These are phyloP conservation scores for Talaromyces wortmannii DNA, from an alignment of 495 filamentous ascomycete species.

Conservation along the genomic window DNA sequence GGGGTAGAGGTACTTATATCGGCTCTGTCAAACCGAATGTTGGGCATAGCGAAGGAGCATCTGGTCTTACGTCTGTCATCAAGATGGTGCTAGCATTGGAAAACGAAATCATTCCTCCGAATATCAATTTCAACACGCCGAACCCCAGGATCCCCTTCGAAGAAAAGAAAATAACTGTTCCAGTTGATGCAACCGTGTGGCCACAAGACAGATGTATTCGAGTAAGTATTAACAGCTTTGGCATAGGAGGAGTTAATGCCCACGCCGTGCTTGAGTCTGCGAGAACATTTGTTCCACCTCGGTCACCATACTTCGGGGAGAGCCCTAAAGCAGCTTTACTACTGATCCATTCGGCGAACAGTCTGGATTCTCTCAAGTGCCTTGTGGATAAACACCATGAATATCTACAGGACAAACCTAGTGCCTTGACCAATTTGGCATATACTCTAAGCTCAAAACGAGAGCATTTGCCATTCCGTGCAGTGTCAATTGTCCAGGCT, in stretches of 20 bases:
- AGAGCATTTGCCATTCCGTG: constrained; percentile 10
- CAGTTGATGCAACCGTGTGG: constrained; percentile 12
- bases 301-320: background rate
- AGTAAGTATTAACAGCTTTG: constrained; percentile 27
- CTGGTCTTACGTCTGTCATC: constrained; percentile 26
- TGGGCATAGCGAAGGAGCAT: constrained; percentile 31
- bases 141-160: constrained; percentile 17
- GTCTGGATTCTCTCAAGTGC: background rate
- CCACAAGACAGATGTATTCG: constrained; percentile 10
- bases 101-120: constrained; percentile 24
- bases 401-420: background rate
- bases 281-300: too few relatives aligned
- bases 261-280: constrained; percentile 17
- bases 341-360: constrained; percentile 7
- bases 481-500: background rate
- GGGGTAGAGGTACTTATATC: constrained; percentile 13
- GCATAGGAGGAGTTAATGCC: constrained; percentile 26
- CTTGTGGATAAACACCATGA: background rate
- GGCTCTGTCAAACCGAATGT: constrained; percentile 28
- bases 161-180: constrained; percentile 7
- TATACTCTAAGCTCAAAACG: constrained; percentile 7
- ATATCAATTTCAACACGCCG: constrained; percentile 17
- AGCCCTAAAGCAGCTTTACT: background rate
- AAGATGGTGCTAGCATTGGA: constrained; percentile 26
- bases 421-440: constrained; percentile 2